Conservation (phyloP, 257 asterid species). For the Knoxia roxburghii region DNA sequence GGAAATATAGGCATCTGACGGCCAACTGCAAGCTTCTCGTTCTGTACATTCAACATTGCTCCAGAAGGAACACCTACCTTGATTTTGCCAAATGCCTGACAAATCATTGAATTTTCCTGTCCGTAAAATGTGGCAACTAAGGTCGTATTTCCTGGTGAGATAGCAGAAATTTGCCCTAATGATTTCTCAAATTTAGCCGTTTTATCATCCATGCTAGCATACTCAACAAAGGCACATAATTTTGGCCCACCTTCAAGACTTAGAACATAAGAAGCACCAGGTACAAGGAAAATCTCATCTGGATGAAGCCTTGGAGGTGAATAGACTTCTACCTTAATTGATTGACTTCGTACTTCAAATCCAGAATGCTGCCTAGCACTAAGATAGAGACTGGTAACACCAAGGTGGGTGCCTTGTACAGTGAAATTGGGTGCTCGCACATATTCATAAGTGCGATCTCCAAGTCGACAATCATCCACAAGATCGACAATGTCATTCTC, state of each 20-base stretch:
- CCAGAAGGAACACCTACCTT: conserved; percentile 76
- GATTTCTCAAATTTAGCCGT: conserved; percentile 47
- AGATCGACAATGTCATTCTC: conserved; percentile 58
- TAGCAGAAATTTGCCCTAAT: conserved; percentile 59
- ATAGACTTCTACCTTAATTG: conserved; percentile 71
- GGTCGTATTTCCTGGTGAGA: conserved; percentile 68
- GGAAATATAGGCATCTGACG: conserved; percentile 58
- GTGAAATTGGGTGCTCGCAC: conserved; percentile 52
- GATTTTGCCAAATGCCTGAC: conserved; percentile 61
- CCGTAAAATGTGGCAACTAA: conserved; percentile 59
- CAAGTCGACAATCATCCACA: conserved; percentile 34
- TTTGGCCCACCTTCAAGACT: conserved; percentile 76
- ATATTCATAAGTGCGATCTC: conserved; percentile 18
- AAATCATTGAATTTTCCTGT: conserved; percentile 48
- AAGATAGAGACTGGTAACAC: conserved; percentile 68
- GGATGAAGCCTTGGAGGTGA: conserved; percentile 74
- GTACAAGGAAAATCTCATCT: conserved; percentile 66
- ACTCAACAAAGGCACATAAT: conserved; percentile 54
- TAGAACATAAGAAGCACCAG: conserved; percentile 78
- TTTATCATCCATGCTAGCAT: conserved; percentile 49
- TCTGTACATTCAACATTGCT: conserved; percentile 68
- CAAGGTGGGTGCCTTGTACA: conserved; percentile 50
- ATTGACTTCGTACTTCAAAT: conserved; percentile 54
- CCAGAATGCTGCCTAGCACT: conserved; percentile 68
- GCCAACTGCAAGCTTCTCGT: conserved; percentile 64